phyloP scores from a whole-genome alignment of 345 rosid species.

The Salix viminalis region DNA sequence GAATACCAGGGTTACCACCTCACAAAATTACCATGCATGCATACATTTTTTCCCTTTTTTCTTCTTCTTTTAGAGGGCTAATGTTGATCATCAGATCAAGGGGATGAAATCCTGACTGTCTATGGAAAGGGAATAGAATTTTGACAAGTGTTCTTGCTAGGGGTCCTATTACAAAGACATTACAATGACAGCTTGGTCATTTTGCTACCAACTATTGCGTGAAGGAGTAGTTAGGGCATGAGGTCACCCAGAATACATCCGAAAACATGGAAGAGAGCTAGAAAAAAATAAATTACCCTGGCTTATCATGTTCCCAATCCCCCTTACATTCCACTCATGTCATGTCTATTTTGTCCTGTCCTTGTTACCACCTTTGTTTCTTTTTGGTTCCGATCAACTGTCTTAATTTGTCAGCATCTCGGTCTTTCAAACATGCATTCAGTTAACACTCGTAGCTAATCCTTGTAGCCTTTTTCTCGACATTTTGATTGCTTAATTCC shows the following conservation, averaged over 20 bases:
- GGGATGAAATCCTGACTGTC: too few species aligned
- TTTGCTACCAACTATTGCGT: neutral
- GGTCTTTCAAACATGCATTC: neutral
- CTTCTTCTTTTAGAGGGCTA: too few species aligned
- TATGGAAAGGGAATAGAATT: too few species aligned
- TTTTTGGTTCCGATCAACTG: neutral
- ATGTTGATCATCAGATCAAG: too few species aligned
- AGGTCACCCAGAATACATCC: neutral
- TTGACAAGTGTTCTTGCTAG: too few species aligned
- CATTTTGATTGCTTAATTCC: neutral
- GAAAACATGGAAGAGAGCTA: neutral
- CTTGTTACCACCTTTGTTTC: neutral
- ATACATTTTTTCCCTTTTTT: too few species aligned
- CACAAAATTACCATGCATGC: too few species aligned
- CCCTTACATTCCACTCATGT: constrained; percentile 6
- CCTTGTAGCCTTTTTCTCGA: neutral
- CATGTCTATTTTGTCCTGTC: constrained; percentile 9
- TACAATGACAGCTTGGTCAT: constrained; percentile 2
- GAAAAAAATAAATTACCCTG: neutral
- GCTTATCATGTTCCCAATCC: constrained; percentile 12
- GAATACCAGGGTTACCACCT: too few species aligned
- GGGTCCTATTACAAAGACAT: neutral
- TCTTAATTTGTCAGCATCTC: neutral
- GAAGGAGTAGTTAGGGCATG: neutral
- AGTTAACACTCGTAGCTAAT: neutral